Conservation (phyloP, 208 protist genomes). For the Kentomonas sorsogonicus region DNA sequence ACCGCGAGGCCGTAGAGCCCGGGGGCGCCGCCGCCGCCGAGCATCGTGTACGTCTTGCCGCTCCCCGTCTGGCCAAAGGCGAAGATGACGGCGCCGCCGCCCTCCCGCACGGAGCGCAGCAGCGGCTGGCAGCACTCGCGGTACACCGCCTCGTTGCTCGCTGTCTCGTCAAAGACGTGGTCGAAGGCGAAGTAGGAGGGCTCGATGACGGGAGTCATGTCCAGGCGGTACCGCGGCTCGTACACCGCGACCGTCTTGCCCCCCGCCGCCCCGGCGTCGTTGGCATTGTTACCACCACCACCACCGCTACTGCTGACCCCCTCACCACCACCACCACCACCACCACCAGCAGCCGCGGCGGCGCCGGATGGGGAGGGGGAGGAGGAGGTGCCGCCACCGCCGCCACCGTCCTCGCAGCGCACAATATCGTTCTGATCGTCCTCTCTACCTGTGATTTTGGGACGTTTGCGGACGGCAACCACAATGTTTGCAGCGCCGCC, state of each 20-base stretch:
- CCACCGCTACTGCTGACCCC: too few species aligned
- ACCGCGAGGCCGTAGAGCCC: conserved; percentile 92
- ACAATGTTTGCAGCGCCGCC: conserved; percentile 23
- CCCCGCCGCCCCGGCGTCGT: conserved; percentile 16
- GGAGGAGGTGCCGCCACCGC: too few species aligned
- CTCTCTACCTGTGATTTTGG: conserved; percentile 45
- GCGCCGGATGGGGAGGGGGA: too few species aligned
- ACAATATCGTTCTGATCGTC: conserved; percentile 75
- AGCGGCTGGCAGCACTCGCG: conserved; percentile 55
- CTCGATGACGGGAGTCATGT: conserved; percentile 93
- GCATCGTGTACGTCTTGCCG: conserved; percentile 92
- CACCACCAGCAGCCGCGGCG: too few species aligned
- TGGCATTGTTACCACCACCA: too few species aligned
- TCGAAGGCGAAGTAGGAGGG: conserved; percentile 71
- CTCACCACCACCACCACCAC: too few species aligned
- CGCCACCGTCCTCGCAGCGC: conserved; percentile 44
- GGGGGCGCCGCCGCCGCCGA: conserved; percentile 39
- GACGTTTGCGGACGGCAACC: conserved; percentile 81
- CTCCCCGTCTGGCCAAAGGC: conserved; percentile 95
- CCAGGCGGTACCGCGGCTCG: conserved; percentile 86
- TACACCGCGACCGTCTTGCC: conserved; percentile 46
- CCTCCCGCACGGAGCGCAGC: conserved; percentile 50
- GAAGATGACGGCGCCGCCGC: conserved; percentile 79
- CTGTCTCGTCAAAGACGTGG: conserved; percentile 64
- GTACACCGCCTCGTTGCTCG: conserved; percentile 63